These are phyloP conservation scores for Anthoceros angustus DNA, from an alignment of 225 moss, liverwort and hornwort species.

Conservation along the genomic window DNA sequence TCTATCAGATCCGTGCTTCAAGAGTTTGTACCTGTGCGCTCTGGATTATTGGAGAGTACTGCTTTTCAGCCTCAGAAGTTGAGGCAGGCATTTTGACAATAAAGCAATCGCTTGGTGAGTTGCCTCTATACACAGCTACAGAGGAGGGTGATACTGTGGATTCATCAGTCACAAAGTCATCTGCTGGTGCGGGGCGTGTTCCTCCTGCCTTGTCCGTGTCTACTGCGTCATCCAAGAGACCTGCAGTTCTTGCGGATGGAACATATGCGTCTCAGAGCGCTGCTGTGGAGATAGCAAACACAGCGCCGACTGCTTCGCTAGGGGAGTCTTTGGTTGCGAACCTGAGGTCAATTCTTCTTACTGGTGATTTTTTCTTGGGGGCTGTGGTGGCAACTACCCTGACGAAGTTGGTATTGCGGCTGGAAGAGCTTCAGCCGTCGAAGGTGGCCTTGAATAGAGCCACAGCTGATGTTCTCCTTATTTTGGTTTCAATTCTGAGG, in stretches of 20 bases:
- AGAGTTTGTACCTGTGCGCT: slow-evolving; percentile 87
- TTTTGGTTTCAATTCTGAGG: slow-evolving; percentile 73
- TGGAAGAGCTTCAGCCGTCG: slow-evolving; percentile 48
- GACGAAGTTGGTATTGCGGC: slow-evolving; percentile 70
- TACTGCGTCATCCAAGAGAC: slow-evolving; percentile 76
- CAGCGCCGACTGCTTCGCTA: slow-evolving; percentile 16
- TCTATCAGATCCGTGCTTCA: slow-evolving; percentile 86
- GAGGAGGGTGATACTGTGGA: slow-evolving; percentile 43
- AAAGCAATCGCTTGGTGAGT: slow-evolving; percentile 77
- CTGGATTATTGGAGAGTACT: slow-evolving; percentile 97
- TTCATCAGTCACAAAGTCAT: slow-evolving; percentile 22
- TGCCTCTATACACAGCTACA: slow-evolving; percentile 67
- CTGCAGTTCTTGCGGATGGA: slow-evolving; percentile 86
- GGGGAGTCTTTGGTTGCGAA: slow-evolving; percentile 29
- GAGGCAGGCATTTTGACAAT: slow-evolving; percentile 63
- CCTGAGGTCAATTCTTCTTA: slow-evolving; percentile 60
- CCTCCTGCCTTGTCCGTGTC: slow-evolving; percentile 26
- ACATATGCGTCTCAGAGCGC: slow-evolving; percentile 96
- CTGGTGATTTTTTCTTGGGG: slow-evolving; percentile 88
- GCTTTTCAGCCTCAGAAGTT: slow-evolving; percentile 52
- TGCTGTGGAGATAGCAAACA: slow-evolving; percentile 46
- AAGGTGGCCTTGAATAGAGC: slow-evolving; percentile 46
- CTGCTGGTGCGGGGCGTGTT: slow-evolving; percentile 15
- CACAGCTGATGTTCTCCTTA: slow-evolving; percentile 56
- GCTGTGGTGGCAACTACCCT: slow-evolving; percentile 76